phyloP scores from a whole-genome alignment of 805 yeast genomes.

The Priceomyces melissophilus region DNA sequence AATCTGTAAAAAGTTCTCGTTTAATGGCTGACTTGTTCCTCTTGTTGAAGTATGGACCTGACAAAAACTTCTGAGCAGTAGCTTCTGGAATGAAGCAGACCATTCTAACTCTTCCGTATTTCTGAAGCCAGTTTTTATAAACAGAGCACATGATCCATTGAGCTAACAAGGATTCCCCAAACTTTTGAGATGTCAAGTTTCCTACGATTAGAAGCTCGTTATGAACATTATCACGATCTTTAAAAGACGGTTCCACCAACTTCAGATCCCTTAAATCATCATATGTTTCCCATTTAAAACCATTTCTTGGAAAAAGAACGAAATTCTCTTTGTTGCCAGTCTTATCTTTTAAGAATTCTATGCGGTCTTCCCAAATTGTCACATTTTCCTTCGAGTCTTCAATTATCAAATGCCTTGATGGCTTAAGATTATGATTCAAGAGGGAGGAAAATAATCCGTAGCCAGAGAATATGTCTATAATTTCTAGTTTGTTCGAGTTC shows the following conservation, averaged over 20 bases:
- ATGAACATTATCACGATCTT: conserved; percentile 42
- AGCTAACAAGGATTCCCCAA: conserved; percentile 65
- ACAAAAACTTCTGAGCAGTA: conserved; percentile 52
- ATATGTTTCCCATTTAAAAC: conserved; percentile 68
- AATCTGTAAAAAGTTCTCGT: conserved; percentile 60
- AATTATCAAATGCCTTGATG: conserved; percentile 60
- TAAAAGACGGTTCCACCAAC: conserved; percentile 26
- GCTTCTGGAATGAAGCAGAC: conserved; percentile 61
- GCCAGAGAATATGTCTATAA: conserved; percentile 61
- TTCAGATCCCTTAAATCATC: conserved; percentile 42
- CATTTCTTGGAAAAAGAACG: conserved; percentile 41
- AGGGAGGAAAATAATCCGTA: conserved; percentile 59
- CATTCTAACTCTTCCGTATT: conserved; percentile 70
- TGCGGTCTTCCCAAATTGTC: conserved; percentile 25
- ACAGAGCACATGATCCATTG: conserved; percentile 73
- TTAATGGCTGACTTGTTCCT: conserved; percentile 65
- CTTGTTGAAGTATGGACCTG: conserved; percentile 47
- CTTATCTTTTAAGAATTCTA: conserved; percentile 17
- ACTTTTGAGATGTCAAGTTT: conserved; percentile 47
- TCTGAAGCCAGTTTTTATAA: conserved; percentile 69
- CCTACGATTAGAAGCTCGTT: conserved; percentile 56
- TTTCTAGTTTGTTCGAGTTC: conserved; percentile 38
- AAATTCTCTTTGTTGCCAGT: conserved; percentile 31
- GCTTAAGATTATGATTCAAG: conserved; percentile 57
- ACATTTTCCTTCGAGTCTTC: conserved; percentile 42